Evolutionary conservation across 352 stramenopile species (phyloP), one percentile per base, ranked within the genome.

Genomic region (Phytopythium delawarense): DNA sequence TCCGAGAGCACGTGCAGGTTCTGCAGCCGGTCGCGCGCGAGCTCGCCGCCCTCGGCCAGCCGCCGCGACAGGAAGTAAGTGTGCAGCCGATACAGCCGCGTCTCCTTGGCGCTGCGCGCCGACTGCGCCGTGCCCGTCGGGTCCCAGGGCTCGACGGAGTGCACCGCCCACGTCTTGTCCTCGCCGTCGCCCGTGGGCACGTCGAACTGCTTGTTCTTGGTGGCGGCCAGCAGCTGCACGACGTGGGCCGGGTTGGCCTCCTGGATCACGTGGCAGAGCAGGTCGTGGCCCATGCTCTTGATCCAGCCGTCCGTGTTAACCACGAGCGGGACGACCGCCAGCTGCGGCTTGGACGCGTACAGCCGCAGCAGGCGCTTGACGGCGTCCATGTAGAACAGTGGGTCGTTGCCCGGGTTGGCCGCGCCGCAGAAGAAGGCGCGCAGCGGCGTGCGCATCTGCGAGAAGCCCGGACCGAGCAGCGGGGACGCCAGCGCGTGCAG

Each of bases 241-340:
- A 99, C 84, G 76, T 99, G 91, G 7, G 91, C 76, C 16, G 95
- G 94, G 46, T 74, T 69, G 3, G 91, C 74, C 51, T 84, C 76
- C 35, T 93, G 69, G 37, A 99, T 92, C 42, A 98, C 80, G 23
- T 81, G 83, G 57, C 89, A 95, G 39, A 99, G 81, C 61, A 99
- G 76, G 62, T 99, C 89, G 64, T 95, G 89, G 12, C 96, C 96
- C 78, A 99, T 96, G 54, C 95, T 97, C 78, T 98, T 98, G 59
- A 99, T 88, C 96, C 96, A 99, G 45, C 96, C 96, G 72, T 98
- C 96, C 18, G 96, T 98, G 70, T 99, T 99, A 63, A 99, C 85
- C 16, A 99, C 72, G 1, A 99, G 76, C 35, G 96, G 96, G 30
- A 97, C 76, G 21, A 39, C 40, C 32, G 57, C 30, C 16, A 51